These are phyloP conservation scores for Gremmenia infestans DNA, from an alignment of 2,329 filamentous ascomycete genomes.

Conservation along the genomic window DNA sequence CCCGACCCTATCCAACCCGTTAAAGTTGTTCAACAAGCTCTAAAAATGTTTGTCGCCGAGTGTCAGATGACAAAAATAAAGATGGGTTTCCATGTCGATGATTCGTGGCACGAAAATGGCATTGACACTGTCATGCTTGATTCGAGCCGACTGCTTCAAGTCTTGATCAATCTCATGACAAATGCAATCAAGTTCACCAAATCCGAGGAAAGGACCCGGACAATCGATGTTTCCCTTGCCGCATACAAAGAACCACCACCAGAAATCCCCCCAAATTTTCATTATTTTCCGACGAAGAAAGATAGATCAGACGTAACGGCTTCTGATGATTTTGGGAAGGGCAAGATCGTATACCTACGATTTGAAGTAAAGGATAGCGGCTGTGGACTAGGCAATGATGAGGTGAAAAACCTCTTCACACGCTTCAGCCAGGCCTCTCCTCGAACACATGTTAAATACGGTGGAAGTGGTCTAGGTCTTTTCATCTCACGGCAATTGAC, in stretches of 20 bases:
- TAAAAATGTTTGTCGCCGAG: conserved; percentile 75
- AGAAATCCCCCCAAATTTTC: conserved; percentile 42
- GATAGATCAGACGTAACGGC: conserved; percentile 38
- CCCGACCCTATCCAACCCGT: conserved; percentile 65
- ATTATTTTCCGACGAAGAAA: conserved; percentile 48
- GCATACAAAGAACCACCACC: conserved; percentile 31
- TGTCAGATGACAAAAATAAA: conserved; percentile 60
- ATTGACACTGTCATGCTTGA: conserved; percentile 70
- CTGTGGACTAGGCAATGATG: conserved; percentile 62
- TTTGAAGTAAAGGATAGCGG: conserved; percentile 73
- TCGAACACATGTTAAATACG: conserved; percentile 72
- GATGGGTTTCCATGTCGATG: conserved; percentile 61
- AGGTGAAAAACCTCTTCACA: conserved; percentile 70
- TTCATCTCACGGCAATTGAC: conserved; percentile 76
- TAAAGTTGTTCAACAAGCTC: conserved; percentile 57
- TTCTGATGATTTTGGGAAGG: conserved; percentile 61
- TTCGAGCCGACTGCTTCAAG: conserved; percentile 66
- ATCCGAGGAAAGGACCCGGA: conserved; percentile 51
- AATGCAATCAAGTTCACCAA: conserved; percentile 62
- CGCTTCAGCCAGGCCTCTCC: conserved; percentile 76
- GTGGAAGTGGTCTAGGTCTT: conserved; percentile 70
- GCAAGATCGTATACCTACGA: conserved; percentile 65
- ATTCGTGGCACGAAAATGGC: conserved; percentile 56
- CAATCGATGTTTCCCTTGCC: conserved; percentile 37
- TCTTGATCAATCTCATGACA: conserved; percentile 71